Evolutionary conservation across 495 filamentous ascomycete genomes (phyloP), one percentile per base, ranked within the genome.

Genomic region (Peziza echinospora): DNA sequence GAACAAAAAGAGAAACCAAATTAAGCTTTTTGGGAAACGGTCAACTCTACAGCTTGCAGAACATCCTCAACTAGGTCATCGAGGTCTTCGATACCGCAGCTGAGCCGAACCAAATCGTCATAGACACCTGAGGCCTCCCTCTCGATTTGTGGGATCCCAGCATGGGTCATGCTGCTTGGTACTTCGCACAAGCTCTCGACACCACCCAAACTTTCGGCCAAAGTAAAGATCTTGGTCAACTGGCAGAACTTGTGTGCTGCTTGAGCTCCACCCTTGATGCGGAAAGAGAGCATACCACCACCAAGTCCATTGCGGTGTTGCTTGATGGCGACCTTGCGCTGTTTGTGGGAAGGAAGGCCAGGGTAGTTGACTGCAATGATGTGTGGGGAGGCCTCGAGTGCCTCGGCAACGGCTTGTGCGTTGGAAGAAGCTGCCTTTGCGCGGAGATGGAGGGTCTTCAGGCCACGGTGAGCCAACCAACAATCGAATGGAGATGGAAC

Each of bases 381-480:
- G 58, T 87, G 69, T 5, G 78, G 76, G n/a, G 81, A 89, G 11
- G 71, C 63, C 54, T 84, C 78, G 16, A 99, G 76, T 11, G 80
- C 75, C 21, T 66, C 52, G 7, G 91, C 86, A 39, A 99, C 72
- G 23, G 73, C 68, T 2, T 72, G 76, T 21, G 85, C 89, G 63
- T 96, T 96, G 48, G 65, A 68, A 47, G 72, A 78, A 3, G 91
- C 82, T 60, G 91, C 82, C 41, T 77, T 73, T 3, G 82, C 89
- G 45, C 89, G 82, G 25, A 99, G 69, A 65, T 99, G 89, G 24
- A 99, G 74, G 5, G 89, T 99, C 69, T 99, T 99, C 47, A 93
- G 71, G 50, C 89, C 89, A 52, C 89, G 78, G 65, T 99, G 91
- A n/a, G 89, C 91, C 47, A 99, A 82, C 87, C 87, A 99, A 67